phyloP scores from a whole-genome alignment of 495 filamentous ascomycete genomes.

The Penicilliopsis zonata region DNA sequence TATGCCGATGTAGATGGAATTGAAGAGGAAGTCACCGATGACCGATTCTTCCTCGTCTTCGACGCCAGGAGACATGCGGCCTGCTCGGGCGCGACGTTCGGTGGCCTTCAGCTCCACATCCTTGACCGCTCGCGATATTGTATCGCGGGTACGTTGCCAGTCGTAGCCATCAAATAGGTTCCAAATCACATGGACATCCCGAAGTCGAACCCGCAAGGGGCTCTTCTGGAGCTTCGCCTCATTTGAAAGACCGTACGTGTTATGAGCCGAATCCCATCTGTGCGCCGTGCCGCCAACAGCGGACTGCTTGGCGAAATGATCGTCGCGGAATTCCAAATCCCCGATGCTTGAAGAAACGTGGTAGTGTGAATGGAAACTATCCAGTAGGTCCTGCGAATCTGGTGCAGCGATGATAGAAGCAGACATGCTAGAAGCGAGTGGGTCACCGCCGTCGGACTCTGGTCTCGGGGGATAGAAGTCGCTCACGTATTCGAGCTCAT shows the following conservation, averaged over 20 bases:
- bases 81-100: constrained; percentile 48
- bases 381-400: constrained; percentile 43
- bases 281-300: constrained; percentile 56
- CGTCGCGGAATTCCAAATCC: constrained; percentile 58
- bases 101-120: constrained; percentile 72
- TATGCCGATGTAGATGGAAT: constrained; percentile 96
- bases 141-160: constrained; percentile 79
- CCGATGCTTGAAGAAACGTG: constrained; percentile 36
- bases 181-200: constrained; percentile 91
- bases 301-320: constrained; percentile 61
- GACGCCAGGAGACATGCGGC: constrained; percentile 30
- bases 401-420: constrained; percentile 16
- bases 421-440: constrained; percentile 31
- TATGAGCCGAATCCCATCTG: constrained; percentile 64
- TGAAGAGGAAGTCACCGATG: constrained; percentile 93
- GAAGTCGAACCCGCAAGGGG: constrained; percentile 65
- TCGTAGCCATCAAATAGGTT: constrained; percentile 98
- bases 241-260: constrained; percentile 56
- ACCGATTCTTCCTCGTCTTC: constrained; percentile 71
- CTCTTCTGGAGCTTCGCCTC: constrained; percentile 49
- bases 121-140: constrained; percentile 74
- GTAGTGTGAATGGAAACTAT: constrained; percentile 49
- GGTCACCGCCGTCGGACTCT: constrained; percentile 23
- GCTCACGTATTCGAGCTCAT: constrained; percentile 51
- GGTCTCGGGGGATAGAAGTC: constrained; percentile 44